Evolutionary conservation across 768 basidiomycete genomes (phyloP).

Genomic region (Russula sp.): DNA sequence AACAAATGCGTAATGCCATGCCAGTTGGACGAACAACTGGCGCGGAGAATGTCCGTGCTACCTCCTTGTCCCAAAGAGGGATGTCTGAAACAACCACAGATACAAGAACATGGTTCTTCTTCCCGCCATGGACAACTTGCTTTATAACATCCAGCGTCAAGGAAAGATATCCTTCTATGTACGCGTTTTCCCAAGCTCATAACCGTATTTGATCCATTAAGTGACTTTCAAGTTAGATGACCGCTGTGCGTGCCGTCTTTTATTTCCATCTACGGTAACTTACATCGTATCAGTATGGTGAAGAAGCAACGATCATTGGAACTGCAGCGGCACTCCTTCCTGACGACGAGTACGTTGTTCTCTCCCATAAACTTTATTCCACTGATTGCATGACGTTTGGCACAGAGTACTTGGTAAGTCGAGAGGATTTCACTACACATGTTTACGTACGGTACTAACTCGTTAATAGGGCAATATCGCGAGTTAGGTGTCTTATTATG

Average conservation of each 20-base stretch:
- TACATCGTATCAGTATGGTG: conserved; percentile 54
- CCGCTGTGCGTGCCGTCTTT: conserved; percentile 49
- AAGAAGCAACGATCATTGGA: conserved; percentile 86
- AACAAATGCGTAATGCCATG: neutral
- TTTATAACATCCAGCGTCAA: conserved; percentile 90
- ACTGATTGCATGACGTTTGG: neutral
- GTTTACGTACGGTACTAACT: conserved; percentile 4
- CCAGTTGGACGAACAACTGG: conserved; percentile 62
- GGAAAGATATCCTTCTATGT: conserved; percentile 91
- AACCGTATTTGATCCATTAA: neutral
- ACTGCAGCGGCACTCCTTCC: conserved; percentile 77
- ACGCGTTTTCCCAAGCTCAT: conserved; percentile 26
- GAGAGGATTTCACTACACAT: neutral
- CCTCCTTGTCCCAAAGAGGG: neutral
- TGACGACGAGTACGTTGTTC: conserved; percentile 69
- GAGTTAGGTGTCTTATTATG: conserved; percentile 88
- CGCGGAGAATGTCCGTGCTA: conserved; percentile 48
- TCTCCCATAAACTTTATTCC: neutral
- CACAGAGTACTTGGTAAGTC: conserved; percentile 63
- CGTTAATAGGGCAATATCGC: conserved; percentile 70
- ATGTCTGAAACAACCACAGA: conserved; percentile 28
- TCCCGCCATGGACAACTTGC: conserved; percentile 78
- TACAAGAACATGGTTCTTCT: conserved; percentile 76
- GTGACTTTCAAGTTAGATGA: conserved; percentile 49
- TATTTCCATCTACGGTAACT: neutral